Conservation (phyloP, 2,329 filamentous ascomycete species). For the Nectriaceae sp. region DNA sequence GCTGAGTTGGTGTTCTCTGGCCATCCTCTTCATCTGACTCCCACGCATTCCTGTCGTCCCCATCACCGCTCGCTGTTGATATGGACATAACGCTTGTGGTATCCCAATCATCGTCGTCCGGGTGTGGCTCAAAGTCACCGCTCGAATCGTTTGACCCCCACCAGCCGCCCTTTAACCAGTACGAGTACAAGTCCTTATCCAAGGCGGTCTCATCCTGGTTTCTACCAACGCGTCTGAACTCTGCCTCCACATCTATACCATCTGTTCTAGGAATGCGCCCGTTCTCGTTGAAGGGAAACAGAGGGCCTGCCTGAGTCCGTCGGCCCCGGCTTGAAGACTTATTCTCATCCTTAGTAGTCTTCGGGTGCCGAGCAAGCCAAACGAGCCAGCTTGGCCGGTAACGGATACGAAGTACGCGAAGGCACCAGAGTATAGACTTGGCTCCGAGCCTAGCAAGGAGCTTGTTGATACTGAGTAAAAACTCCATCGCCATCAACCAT, state of each 20-base stretch:
- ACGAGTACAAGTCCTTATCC: slow-evolving; percentile 74
- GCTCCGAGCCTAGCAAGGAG: slow-evolving; percentile 36
- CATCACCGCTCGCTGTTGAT: slow-evolving; percentile 43
- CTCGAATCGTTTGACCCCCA: slow-evolving; percentile 83
- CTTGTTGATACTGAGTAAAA: slow-evolving; percentile 70
- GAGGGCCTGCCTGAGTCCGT: slow-evolving; percentile 8
- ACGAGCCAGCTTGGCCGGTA: slow-evolving; percentile 54
- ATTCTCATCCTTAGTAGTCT: slow-evolving; percentile 27
- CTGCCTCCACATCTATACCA: slow-evolving; percentile 77
- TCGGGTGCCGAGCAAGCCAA: slow-evolving; percentile 49
- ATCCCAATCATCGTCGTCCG: slow-evolving; percentile 64
- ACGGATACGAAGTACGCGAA: slow-evolving; percentile 47
- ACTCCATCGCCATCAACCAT: slow-evolving; percentile 76
- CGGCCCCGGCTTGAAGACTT: slow-evolving; percentile 16
- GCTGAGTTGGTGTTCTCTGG: slow-evolving; percentile 74
- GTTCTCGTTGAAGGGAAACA: slow-evolving; percentile 41
- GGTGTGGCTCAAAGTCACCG: slow-evolving; percentile 69
- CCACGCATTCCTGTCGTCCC: slow-evolving; percentile 50
- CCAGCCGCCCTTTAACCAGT: slow-evolving; percentile 82
- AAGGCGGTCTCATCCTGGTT: slow-evolving; percentile 63
- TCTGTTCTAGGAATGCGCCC: slow-evolving; percentile 59
- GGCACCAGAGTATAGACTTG: slow-evolving; percentile 54
- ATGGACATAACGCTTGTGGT: slow-evolving; percentile 77
- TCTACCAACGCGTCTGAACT: slow-evolving; percentile 63
- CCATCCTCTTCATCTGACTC: slow-evolving; percentile 51